Evolutionary conservation across 164 flowering plant genomes (phyloP).

Genomic region (Aristolochia contorta): DNA sequence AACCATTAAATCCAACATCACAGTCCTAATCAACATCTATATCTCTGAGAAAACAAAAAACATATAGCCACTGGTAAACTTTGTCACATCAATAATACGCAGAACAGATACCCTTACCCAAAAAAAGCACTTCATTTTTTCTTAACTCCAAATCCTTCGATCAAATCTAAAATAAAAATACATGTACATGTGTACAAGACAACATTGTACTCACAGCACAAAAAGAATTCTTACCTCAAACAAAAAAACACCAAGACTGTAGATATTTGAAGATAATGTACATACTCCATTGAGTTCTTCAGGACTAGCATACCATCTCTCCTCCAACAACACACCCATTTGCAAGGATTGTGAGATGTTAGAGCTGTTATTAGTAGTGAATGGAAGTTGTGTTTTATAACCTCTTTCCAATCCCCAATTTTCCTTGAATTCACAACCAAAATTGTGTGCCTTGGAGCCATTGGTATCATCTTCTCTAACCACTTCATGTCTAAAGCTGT

Average conservation of each 20-base stretch:
- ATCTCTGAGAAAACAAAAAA: too few species aligned
- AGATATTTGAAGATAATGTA: constrained; percentile 59
- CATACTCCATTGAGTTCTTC: constrained; percentile 38
- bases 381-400: constrained; percentile 10
- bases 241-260: constrained; percentile 81
- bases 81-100: neutral
- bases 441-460: constrained; percentile 13
- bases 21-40: too few species aligned
- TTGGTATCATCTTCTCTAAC: constrained; percentile 9
- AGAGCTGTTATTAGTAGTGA: constrained; percentile 6
- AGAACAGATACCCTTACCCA: neutral
- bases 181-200: neutral
- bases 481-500: constrained; percentile 18
- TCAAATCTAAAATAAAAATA: neutral
- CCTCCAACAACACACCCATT: constrained; percentile 37
- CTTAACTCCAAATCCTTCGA: neutral
- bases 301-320: constrained; percentile 81
- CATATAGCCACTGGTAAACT: too few species aligned
- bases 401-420: constrained; percentile 9
- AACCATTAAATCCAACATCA: too few species aligned
- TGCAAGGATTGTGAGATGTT: constrained; percentile 14
- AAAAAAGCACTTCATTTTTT: too few species aligned
- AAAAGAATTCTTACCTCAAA: constrained; percentile 58
- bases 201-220: neutral
- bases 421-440: constrained; percentile 9